Evolutionary conservation across 192 early-diverging fungal genomes (phyloP), one percentile per base, ranked within the genome.

Genomic region (Podila epicladia): DNA sequence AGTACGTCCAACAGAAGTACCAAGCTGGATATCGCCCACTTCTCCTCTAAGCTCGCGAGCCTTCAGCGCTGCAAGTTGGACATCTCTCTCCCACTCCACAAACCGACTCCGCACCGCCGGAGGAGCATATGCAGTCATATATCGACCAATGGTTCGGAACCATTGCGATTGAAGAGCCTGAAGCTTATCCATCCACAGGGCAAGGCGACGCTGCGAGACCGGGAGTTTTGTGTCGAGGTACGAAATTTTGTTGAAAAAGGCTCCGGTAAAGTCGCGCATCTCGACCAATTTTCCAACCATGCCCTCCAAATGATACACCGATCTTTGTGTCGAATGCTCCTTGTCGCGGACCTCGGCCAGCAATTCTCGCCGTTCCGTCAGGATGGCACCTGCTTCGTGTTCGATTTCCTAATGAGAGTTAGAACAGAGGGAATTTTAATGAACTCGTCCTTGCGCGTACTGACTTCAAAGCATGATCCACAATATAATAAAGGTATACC

Each of bases 141-240:
- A 80, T 7, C 71, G 66, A 3, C 70, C 71, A 60, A 80, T 80
- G 5, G 77, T 73, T 5, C 71, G 57, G 48, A 80, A 69, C 77
- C 77, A 80, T 38, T 80, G 77, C 8, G 70, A 72, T 19, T 80
- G 77, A 2, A 80, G 49, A 9, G 65, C 71, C 26, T 80, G 77
- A 9, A 80, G 65, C 28, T 67, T 73, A 22, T 80, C 77, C 77
- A 80, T 80, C 77, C 77, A 80, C 5, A 73, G 45, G 8, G 71
- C 77, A 0, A 80, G 57, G 0, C 77, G 65, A 19, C 77, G 26
- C 19, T 80, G 77, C 1, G 77, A 80, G 6, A 69, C 77, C 4
- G 77, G 77, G 5, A 80, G 57, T n/a, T 80, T 80, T 0, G 77
- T 80, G 62, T 80, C 71, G 26, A 80, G 77, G 33, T 80, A 80